A percentile compares a stretch with the other conserved stretches of the same genome.
Evolutionary conservation across 1,284 basidiomycete genomes (phyloP).

Genomic region (Vanrija pseudolonga): DNA sequence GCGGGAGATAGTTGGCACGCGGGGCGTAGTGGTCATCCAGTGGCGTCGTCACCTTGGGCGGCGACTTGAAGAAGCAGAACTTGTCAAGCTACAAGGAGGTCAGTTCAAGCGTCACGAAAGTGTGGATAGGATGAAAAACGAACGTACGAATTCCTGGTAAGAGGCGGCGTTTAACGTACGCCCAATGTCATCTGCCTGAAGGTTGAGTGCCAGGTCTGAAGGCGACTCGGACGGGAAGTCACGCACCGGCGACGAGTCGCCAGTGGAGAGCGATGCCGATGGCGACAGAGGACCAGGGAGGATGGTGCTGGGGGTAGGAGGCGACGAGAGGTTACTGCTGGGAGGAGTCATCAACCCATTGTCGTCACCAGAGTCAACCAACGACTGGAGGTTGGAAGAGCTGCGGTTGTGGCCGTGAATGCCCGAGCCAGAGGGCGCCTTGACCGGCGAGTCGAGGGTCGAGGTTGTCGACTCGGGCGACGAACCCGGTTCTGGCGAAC

Average conservation of each 20-base stretch:
- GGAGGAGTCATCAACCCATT: slow-evolving; percentile 42
- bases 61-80: slow-evolving; percentile 50
- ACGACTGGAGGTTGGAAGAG: slow-evolving; percentile 31
- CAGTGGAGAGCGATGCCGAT: slow-evolving; percentile 33
- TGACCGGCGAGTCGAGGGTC: slow-evolving; percentile 9
- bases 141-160: slow-evolving; percentile 46
- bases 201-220: background rate
- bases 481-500: slow-evolving; percentile 24
- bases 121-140: too few relatives aligned
- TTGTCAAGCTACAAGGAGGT: slow-evolving; percentile 35
- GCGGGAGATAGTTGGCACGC: too few relatives aligned
- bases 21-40: background rate
- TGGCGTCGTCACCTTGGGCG: slow-evolving; percentile 14
- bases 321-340: slow-evolving; percentile 43
- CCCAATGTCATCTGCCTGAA: slow-evolving; percentile 19
- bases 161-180: slow-evolving; percentile 22
- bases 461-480: slow-evolving; percentile 1
- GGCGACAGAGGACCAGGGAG: slow-evolving; percentile 28
- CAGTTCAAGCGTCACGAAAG: background rate
- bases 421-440: background rate
- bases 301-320: slow-evolving; percentile 32
- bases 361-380: slow-evolving; percentile 19
- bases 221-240: background rate
- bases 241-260: slow-evolving; percentile 38
- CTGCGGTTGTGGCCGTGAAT: slow-evolving; percentile 26